Conservation (phyloP, 176 grass and related monocot genomes). For the Oryza glaberrima region DNA sequence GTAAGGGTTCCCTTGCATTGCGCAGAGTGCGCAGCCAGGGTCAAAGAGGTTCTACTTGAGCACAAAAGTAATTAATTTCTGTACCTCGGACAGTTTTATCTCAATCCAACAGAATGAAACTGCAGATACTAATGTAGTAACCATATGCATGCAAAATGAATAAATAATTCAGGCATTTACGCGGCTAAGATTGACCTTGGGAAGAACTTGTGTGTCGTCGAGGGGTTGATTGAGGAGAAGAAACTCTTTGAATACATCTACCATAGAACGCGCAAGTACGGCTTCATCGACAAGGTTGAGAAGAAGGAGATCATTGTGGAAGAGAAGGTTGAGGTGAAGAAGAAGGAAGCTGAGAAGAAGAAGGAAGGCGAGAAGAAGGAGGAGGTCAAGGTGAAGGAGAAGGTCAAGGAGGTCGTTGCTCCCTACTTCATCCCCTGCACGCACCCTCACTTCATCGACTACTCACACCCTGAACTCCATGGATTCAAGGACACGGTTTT, state of each 20-base stretch:
- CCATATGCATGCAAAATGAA: not conserved
- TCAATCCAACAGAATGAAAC: too few species aligned
- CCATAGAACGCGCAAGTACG: slow-evolving; percentile 51
- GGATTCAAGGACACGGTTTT: slow-evolving; percentile 54
- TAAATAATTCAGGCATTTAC: slow-evolving; percentile 57
- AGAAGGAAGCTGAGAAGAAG: slow-evolving; percentile 33
- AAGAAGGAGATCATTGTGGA: slow-evolving; percentile 51
- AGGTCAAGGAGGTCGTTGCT: slow-evolving; percentile 56
- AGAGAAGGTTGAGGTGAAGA: slow-evolving; percentile 49
- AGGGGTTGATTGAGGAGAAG: slow-evolving; percentile 34
- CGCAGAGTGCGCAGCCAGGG: slow-evolving; percentile 52
- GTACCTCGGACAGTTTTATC: not conserved
- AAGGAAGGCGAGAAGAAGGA: slow-evolving; percentile 24
- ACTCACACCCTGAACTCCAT: slow-evolving; percentile 55
- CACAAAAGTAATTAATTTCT: slow-evolving; percentile 63
- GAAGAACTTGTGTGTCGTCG: slow-evolving; percentile 59
- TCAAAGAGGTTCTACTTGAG: slow-evolving; percentile 64
- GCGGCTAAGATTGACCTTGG: slow-evolving; percentile 63
- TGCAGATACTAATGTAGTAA: too few species aligned
- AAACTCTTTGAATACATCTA: slow-evolving; percentile 68
- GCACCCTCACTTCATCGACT: slow-evolving; percentile 61
- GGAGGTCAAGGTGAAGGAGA: slow-evolving; percentile 44
- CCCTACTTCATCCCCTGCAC: slow-evolving; percentile 87
- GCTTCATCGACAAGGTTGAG: slow-evolving; percentile 53
- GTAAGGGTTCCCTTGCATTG: slow-evolving; percentile 81